Conservation (phyloP, 2,329 filamentous ascomycete species). For the Orbilia javanica region DNA sequence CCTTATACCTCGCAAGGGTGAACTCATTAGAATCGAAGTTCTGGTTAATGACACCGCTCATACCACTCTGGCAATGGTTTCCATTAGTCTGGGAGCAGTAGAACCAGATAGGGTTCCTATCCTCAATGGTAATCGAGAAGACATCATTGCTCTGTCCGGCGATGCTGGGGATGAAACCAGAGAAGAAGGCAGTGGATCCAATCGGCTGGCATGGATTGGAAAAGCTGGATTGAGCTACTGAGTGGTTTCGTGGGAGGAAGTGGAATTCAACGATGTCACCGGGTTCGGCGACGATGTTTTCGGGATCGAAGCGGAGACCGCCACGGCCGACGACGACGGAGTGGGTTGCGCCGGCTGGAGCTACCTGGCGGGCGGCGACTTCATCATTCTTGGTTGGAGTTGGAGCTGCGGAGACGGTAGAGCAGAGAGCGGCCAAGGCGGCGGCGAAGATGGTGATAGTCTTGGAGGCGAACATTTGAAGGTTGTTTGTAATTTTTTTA, state of each 20-base stretch:
- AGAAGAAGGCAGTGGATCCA: slow-evolving; percentile 65
- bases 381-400: slow-evolving; percentile 28
- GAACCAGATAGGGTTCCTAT: slow-evolving; percentile 68
- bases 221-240: slow-evolving; percentile 67
- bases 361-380: slow-evolving; percentile 6
- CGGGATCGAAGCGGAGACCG: slow-evolving; percentile 69
- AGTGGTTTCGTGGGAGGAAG: slow-evolving; percentile 70
- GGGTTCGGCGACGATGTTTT: slow-evolving; percentile 67
- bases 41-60: slow-evolving; percentile 70
- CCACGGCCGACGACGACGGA: slow-evolving; percentile 56
- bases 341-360: slow-evolving; percentile 43
- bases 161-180: slow-evolving; percentile 65
- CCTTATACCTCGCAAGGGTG: slow-evolving; percentile 42
- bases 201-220: slow-evolving; percentile 65
- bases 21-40: slow-evolving; percentile 52
- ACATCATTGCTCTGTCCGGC: slow-evolving; percentile 63
- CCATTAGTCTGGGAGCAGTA: slow-evolving; percentile 68
- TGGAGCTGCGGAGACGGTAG: slow-evolving; percentile 44
- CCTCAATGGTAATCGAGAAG: slow-evolving; percentile 68
- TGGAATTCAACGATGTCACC: slow-evolving; percentile 72
- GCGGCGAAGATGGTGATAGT: slow-evolving; percentile 45
- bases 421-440: slow-evolving; percentile 35
- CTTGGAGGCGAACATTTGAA: slow-evolving; percentile 52
- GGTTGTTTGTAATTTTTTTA: neutral
- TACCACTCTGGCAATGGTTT: slow-evolving; percentile 69